phyloP scores from a whole-genome alignment of 768 basidiomycete species.

The Lactifluus piperatus region DNA sequence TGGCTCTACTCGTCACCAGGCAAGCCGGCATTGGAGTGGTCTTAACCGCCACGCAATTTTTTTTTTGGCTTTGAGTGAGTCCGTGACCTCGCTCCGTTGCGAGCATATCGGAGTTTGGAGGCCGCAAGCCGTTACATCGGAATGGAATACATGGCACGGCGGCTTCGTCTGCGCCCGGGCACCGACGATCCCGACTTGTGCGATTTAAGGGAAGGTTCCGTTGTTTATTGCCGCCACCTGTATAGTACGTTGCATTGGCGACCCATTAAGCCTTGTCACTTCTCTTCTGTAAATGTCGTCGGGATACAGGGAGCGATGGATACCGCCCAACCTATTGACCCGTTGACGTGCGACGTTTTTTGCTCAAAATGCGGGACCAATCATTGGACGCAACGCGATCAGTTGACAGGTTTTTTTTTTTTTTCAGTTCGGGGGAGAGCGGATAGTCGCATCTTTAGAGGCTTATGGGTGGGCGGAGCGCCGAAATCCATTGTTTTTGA shows the following conservation, averaged over 20 bases:
- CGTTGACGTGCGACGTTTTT: conserved; percentile 9
- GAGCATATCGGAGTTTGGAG: neutral
- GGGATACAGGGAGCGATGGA: neutral
- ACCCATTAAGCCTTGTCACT: conserved; percentile 8
- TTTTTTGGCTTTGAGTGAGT: neutral
- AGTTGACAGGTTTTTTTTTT: neutral
- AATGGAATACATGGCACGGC: neutral
- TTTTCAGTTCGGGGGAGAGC: neutral
- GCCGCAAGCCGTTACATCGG: neutral
- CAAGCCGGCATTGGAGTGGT: neutral
- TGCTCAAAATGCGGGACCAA: neutral
- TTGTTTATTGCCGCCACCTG: conserved; percentile 6
- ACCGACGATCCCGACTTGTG: conserved; percentile 12
- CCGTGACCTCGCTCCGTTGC: neutral
- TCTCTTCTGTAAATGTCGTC: conserved; percentile 3
- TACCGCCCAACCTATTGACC: neutral
- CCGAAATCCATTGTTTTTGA: conserved; percentile 5
- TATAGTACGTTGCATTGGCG: conserved; percentile 12
- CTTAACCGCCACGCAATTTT: neutral
- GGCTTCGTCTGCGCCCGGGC: conserved; percentile 6
- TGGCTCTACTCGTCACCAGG: neutral
- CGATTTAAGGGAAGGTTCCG: conserved; percentile 13
- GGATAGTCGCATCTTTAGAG: neutral
- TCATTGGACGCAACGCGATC: neutral
- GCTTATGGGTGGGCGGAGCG: conserved; percentile 13